A percentile compares a stretch with the other conserved stretches of the same genome.
Evolutionary conservation across 225 moss, liverwort and hornwort genomes (phyloP).

Genomic region (Marchantia paleacea): DNA sequence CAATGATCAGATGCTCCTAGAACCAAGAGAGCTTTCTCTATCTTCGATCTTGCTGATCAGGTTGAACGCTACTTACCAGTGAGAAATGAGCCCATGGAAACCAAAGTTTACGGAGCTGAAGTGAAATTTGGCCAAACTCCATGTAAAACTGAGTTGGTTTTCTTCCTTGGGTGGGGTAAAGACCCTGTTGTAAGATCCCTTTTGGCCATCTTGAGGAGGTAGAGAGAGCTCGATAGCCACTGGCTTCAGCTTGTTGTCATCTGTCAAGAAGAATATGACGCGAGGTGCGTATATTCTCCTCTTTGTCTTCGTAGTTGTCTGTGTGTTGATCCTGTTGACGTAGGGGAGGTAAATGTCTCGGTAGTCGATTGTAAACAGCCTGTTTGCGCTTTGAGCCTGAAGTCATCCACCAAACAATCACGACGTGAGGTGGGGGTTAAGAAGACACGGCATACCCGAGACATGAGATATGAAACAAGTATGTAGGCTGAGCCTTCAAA

Average conservation of each 20-base stretch:
- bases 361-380: slow-evolving; percentile 10
- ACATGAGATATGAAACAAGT: background rate
- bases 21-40: too few relatives aligned
- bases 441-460: background rate
- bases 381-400: slow-evolving; percentile 18
- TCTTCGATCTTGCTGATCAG: too few relatives aligned
- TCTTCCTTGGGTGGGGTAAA: background rate
- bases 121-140: slow-evolving; percentile 40
- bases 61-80: slow-evolving; percentile 25
- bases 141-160: slow-evolving; percentile 16
- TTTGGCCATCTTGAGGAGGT: slow-evolving; percentile 2
- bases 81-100: slow-evolving; percentile 31
- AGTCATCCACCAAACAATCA: background rate
- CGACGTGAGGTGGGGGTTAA: too few relatives aligned
- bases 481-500: background rate
- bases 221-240: slow-evolving; percentile 61
- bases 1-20: too few relatives aligned
- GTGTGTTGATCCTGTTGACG: slow-evolving; percentile 40
- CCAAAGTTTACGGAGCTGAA: slow-evolving; percentile 14
- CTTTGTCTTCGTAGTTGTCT: background rate
- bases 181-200: slow-evolving; percentile 1
- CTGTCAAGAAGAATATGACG: slow-evolving; percentile 43
- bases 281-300: slow-evolving; percentile 42
- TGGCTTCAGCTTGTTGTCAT: slow-evolving; percentile 39
- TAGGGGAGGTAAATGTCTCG: slow-evolving; percentile 52